Evolutionary conservation across 306 rosid genomes (phyloP).

Genomic region (Begonia peltatifolia): DNA sequence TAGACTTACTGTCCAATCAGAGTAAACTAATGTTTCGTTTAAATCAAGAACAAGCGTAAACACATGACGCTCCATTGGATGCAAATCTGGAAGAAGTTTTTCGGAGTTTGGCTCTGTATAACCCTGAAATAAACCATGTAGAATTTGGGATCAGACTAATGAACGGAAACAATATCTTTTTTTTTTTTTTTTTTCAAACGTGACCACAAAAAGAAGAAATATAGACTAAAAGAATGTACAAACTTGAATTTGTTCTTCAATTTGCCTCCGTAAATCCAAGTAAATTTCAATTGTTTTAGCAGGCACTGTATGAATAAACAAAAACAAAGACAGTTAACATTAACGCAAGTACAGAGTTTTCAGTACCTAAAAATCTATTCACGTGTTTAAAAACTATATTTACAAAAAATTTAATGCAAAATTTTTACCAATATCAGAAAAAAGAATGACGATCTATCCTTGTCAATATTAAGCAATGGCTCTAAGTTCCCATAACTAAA

Average conservation of each 20-base stretch:
- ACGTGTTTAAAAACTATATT: too few species aligned
- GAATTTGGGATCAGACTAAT: slow-evolving; percentile 7
- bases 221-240: slow-evolving; percentile 11
- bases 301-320: slow-evolving; percentile 44
- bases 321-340: slow-evolving; percentile 16
- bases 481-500: too few species aligned
- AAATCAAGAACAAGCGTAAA: slow-evolving; percentile 95
- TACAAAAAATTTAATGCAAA: too few species aligned
- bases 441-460: too few species aligned
- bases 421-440: too few species aligned
- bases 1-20: slow-evolving; percentile 71
- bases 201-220: slow-evolving; percentile 4
- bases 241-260: slow-evolving; percentile 79
- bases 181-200: neutral
- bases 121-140: slow-evolving; percentile 33
- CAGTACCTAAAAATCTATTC: neutral
- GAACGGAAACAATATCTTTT: too few species aligned
- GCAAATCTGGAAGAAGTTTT: slow-evolving; percentile 97
- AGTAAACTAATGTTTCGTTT: slow-evolving; percentile 80
- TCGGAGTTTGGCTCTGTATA: slow-evolving; percentile 81
- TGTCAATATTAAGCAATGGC: too few species aligned
- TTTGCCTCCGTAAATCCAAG: slow-evolving; percentile 62
- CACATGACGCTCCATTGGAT: slow-evolving; percentile 65
- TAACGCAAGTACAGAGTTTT: neutral
- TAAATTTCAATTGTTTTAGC: slow-evolving; percentile 66